Conservation (phyloP, 306 rosid genomes). For the Benincasa hispida region DNA sequence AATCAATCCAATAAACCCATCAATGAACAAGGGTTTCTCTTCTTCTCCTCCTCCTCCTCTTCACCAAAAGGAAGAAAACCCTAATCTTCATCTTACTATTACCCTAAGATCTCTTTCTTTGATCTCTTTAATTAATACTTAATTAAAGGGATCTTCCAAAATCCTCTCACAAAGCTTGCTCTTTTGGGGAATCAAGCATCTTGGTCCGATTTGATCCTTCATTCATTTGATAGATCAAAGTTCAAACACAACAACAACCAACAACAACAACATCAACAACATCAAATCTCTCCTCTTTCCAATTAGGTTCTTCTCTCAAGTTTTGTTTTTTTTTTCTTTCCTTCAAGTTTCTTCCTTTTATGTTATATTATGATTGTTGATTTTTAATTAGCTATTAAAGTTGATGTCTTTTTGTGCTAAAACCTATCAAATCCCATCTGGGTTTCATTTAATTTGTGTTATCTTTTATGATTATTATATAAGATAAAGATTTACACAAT, state of each 20-base stretch:
- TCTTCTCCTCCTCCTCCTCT: neutral
- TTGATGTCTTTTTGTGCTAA: neutral
- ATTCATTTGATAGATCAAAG: constrained; percentile 24
- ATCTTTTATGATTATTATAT: neutral
- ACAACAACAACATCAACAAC: neutral
- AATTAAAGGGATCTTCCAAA: neutral
- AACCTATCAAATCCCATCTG: neutral
- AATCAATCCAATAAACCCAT: neutral
- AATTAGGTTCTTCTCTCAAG: neutral
- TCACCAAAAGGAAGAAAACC: constrained; percentile 21
- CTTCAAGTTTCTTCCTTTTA: neutral
- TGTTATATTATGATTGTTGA: neutral
- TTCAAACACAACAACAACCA: neutral
- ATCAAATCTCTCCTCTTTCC: no score
- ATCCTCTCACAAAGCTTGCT: constrained; percentile 26
- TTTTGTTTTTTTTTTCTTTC: neutral
- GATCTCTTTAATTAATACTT: neutral
- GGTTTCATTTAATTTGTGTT: neutral
- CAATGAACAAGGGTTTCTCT: neutral
- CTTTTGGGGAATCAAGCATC: constrained; percentile 83
- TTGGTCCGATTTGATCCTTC: constrained; percentile 69
- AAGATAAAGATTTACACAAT: neutral
- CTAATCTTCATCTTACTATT: constrained; percentile 14
- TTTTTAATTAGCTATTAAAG: neutral
- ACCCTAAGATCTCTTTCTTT: no score